These are phyloP conservation scores for Suillus occidentalis DNA, from an alignment of 768 basidiomycete genomes.

Conservation along the genomic window DNA sequence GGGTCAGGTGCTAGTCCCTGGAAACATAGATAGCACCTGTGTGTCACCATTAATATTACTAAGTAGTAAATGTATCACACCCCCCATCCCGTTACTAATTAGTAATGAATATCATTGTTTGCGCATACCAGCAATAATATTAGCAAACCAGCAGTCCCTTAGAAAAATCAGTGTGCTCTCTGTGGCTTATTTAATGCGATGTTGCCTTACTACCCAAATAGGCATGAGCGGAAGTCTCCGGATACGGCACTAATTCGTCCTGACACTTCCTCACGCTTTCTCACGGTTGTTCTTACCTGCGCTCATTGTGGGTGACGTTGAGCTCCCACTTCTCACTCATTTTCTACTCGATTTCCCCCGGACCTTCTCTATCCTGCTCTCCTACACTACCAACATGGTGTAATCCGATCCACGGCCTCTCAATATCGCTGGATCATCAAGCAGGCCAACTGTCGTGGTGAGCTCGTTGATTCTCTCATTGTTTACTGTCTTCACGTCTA, in stretches of 20 bases:
- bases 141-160: neutral
- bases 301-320: neutral
- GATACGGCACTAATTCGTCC: neutral
- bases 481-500: no score
- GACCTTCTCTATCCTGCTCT: no score
- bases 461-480: no score
- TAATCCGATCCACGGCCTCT: neutral
- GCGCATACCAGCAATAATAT: neutral
- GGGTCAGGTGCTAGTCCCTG: no score
- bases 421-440: neutral
- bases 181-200: neutral
- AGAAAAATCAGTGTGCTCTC: neutral
- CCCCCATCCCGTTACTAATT: neutral
- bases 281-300: neutral
- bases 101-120: neutral
- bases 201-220: no score
- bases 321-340: neutral
- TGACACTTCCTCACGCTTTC: neutral
- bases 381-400: no score
- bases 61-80: neutral
- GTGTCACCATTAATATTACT: neutral
- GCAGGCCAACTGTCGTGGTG: no score
- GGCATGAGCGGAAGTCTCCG: neutral
- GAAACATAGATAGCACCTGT: no score
- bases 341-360: neutral